phyloP scores from a whole-genome alignment of 306 rosid genomes.

The Citrullus colocynthis region DNA sequence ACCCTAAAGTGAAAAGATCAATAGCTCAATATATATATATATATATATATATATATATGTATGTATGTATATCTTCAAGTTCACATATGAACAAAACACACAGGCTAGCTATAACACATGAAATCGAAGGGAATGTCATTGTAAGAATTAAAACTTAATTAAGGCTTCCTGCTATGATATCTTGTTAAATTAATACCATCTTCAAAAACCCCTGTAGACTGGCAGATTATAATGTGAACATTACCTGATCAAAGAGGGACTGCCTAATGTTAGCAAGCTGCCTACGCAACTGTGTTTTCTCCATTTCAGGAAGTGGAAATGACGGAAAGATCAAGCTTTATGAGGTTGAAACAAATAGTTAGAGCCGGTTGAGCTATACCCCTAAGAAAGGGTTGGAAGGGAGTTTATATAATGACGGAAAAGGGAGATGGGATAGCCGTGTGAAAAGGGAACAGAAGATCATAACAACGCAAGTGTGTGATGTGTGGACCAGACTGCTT shows the following conservation, averaged over 20 bases:
- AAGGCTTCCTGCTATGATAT: neutral
- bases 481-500: conserved; percentile 10
- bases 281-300: conserved; percentile 34
- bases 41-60: too few relatives aligned
- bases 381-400: conserved; percentile 13
- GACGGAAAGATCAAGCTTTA: neutral
- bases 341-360: neutral
- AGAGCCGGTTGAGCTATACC: conserved; percentile 8
- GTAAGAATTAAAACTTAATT: neutral
- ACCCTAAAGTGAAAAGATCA: neutral
- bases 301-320: conserved; percentile 26
- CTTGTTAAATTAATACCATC: neutral
- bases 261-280: conserved; percentile 55
- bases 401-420: conserved; percentile 29
- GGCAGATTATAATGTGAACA: neutral
- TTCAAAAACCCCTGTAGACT: neutral
- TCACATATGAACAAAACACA: neutral
- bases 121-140: neutral
- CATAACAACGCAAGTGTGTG: conserved; percentile 4
- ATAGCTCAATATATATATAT: too few relatives aligned
- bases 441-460: conserved; percentile 15
- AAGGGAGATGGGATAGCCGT: conserved; percentile 12
- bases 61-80: neutral
- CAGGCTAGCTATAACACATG: too few relatives aligned
- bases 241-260: conserved; percentile 73